Evolutionary conservation across 1,284 basidiomycete species (phyloP), one percentile per base, ranked within the genome.

Genomic region (Ustilago crameri): DNA sequence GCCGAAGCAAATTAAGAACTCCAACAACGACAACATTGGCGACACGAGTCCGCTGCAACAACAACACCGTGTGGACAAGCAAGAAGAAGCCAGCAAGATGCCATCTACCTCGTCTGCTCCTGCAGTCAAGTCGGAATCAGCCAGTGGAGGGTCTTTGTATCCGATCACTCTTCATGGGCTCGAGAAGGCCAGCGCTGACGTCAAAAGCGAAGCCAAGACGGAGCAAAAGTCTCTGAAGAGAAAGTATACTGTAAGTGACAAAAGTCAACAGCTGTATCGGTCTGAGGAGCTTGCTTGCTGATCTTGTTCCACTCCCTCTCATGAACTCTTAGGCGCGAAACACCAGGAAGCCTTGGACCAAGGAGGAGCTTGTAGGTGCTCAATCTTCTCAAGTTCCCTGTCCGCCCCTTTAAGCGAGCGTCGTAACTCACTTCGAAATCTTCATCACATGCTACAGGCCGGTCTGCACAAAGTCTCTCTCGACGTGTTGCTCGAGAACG

Each of bases 401-500:
- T 26, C 10, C 27, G 37, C 9, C 37, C 8, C 18, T n/a, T 9
- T 40, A 7, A 18, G 10, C 7, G 17, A 40, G 37, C 9, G n/a
- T n/a, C n/a, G n/a, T n/a, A n/a, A n/a, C n/a, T n/a, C n/a, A n/a
- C n/a, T n/a, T n/a, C n/a, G n/a, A n/a, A n/a, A n/a, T n/a, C n/a
- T n/a, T n/a, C 22, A 14, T 23, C 37, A 53, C 45, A 48, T 47
- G 30, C n/a, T 17, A 37, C 35, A 37, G 35, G 35, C 35, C 9
- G 51, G 38, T 9, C 26, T 60, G 14, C 32, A 48, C 12, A 50
- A 53, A 27, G 26, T 49, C 14, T 24, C 42, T 22, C 44, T 30
- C 10, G 51, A 60, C 18, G n/a, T 53, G 10, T 26, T 37, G 5
- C 35, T 30, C n/a, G 42, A 60, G 14, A 60, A 60, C n/a, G 43